Base-by-base conservation (phyloP, 352 stramenopile genomes). In the Globisporangium paroecandrum region DNA sequence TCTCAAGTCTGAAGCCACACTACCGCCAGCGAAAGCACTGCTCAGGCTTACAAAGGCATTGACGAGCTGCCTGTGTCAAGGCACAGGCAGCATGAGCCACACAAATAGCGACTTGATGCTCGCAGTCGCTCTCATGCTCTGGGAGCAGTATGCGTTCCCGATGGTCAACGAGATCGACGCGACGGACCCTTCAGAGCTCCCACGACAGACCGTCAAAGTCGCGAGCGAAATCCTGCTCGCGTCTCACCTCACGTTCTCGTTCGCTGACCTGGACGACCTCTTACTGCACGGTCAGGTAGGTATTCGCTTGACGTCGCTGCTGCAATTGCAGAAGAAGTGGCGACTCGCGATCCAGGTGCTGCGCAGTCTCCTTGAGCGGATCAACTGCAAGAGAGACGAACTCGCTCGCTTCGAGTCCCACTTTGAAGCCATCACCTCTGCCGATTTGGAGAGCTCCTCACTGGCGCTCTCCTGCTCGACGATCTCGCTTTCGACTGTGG, bases 211-310 rank as follows among this genome's bases (percentile, higher is more conserved):
- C 5, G 43, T 77, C 1, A 43, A 25, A 8, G 29, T 83, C 1
- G 55, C 76, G 3, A 72, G 66, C 27, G 68, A 76, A 7, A 5
- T 89, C 29, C 61, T 90, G 12, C 57, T 87, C 54, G 55, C 75
- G 4, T 69, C 87, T 22, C 81, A 91, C 41, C 54, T 73, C 9
- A 65, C 72, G 7, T 77, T 90, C n/a, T 73, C 55, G 1, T 62
- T 60, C 2, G 56, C 79, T 6, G 69, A 86, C 15, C 79, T 84
- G 41, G 82, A 90, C 13, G 85, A 91, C 55, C 7, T 87, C 20
- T 38, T 90, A 9, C 68, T 89, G 25, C 74, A 85, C 43, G 78
- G 71, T 0, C 73, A 82, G 27, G 60, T 91, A 13, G 75, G 64
- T 27, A 43, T 91, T 13, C 73, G 75, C 12, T 64, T 91, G 22